These are phyloP conservation scores for Diospyros lotus DNA, from an alignment of 148 eudicot genomes.

Conservation along the genomic window DNA sequence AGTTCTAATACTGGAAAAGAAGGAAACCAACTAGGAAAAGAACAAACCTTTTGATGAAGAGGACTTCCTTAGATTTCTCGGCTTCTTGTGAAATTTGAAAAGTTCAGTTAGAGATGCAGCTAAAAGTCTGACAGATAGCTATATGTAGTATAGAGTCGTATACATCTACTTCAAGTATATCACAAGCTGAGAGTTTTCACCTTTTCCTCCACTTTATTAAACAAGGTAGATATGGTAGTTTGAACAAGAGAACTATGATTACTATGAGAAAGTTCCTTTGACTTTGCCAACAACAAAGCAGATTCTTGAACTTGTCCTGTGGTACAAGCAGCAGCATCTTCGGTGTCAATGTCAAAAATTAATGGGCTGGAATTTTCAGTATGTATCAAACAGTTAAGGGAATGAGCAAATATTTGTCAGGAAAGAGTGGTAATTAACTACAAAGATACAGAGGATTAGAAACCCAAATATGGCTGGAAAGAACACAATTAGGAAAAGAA, in stretches of 20 bases:
- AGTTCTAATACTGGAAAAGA: slow-evolving; percentile 4
- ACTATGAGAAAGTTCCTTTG: slow-evolving; percentile 23
- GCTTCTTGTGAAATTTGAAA: slow-evolving; percentile 31
- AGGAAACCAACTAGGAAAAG: neutral
- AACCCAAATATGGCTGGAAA: neutral
- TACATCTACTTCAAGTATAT: neutral
- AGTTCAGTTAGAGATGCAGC: neutral
- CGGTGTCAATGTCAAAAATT: slow-evolving; percentile 24
- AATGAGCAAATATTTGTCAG: slow-evolving; percentile 7
- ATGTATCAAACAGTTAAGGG: slow-evolving; percentile 45
- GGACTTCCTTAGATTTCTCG: slow-evolving; percentile 19
- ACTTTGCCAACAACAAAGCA: slow-evolving; percentile 19
- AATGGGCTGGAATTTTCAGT: slow-evolving; percentile 19
- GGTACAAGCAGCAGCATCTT: slow-evolving; percentile 26
- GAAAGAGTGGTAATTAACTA: neutral
- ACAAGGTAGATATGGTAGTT: slow-evolving; percentile 66
- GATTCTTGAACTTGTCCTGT: slow-evolving; percentile 29
- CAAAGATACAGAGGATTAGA: neutral
- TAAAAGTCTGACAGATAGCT: neutral
- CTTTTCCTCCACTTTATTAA: slow-evolving; percentile 73
- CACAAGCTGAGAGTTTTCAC: slow-evolving; percentile 28
- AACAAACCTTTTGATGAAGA: slow-evolving; percentile 29
- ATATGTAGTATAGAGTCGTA: neutral
- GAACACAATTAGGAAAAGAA: slow-evolving; percentile 1
- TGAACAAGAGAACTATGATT: slow-evolving; percentile 59